phyloP scores from a whole-genome alignment of 495 filamentous ascomycete species.

The Neurospora sp. region DNA sequence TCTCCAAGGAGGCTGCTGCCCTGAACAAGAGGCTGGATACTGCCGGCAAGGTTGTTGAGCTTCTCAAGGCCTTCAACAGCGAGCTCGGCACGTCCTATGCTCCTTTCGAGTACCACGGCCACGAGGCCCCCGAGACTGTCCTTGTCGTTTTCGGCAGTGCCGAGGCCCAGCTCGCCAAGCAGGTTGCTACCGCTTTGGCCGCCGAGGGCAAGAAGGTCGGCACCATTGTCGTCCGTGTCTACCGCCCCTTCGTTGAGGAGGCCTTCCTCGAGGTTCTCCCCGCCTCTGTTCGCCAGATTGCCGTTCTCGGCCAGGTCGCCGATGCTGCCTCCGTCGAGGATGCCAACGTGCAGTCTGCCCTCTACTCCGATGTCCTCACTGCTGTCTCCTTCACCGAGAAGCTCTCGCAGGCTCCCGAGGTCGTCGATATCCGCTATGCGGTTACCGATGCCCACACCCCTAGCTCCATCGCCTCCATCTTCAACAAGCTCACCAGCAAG shows the following conservation, averaged over 20 bases:
- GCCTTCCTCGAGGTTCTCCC: slow-evolving; percentile 78
- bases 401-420: slow-evolving; percentile 46
- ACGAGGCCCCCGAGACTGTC: slow-evolving; percentile 62
- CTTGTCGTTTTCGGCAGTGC: slow-evolving; percentile 87
- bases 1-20: slow-evolving; percentile 48
- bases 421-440: slow-evolving; percentile 81
- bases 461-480: slow-evolving; percentile 44
- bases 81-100: slow-evolving; percentile 90
- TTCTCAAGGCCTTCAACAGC: slow-evolving; percentile 75
- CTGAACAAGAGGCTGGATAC: slow-evolving; percentile 62
- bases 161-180: slow-evolving; percentile 74
- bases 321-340: slow-evolving; percentile 51
- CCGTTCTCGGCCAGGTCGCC: slow-evolving; percentile 52
- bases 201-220: slow-evolving; percentile 67
- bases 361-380: slow-evolving; percentile 83
- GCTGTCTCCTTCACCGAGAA: slow-evolving; percentile 67
- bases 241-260: slow-evolving; percentile 89
- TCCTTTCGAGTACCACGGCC: slow-evolving; percentile 91
- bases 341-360: slow-evolving; percentile 60
- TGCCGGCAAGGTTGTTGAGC: slow-evolving; percentile 61
- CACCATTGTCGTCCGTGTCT: slow-evolving; percentile 82
- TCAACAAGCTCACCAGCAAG: slow-evolving; percentile 57
- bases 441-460: slow-evolving; percentile 73
- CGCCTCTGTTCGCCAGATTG: slow-evolving; percentile 59
- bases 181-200: slow-evolving; percentile 65